Conservation (phyloP, 805 yeast species). For the Candida oleophila region DNA sequence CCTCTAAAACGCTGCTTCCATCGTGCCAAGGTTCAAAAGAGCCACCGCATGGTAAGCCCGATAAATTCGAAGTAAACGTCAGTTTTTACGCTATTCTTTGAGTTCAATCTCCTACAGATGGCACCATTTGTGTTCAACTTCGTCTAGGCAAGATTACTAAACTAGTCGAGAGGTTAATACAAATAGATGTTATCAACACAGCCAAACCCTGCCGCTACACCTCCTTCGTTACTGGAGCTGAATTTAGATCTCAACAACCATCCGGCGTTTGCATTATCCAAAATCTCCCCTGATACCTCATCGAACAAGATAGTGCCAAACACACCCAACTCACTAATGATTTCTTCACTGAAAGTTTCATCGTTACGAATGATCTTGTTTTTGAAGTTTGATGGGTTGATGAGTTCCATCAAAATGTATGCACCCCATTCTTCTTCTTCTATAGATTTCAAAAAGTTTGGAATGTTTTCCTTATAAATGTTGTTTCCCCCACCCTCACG, state of each 20-base stretch:
- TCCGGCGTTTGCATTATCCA: slow-evolving; percentile 71
- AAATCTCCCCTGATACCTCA: slow-evolving; percentile 53
- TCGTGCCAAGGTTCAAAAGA: too few relatives aligned
- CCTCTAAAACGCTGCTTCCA: too few relatives aligned
- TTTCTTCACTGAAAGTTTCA: slow-evolving; percentile 62
- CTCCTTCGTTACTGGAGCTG: slow-evolving; percentile 90
- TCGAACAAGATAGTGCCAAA: slow-evolving; percentile 84
- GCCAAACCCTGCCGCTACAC: slow-evolving; percentile 99
- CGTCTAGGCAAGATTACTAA: too few relatives aligned
- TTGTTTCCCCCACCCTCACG: slow-evolving; percentile 99
- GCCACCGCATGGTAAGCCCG: too few relatives aligned
- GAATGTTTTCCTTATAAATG: slow-evolving; percentile 83
- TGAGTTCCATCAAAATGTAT: slow-evolving; percentile 91
- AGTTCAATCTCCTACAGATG: too few relatives aligned
- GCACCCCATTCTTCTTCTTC: slow-evolving; percentile 81
- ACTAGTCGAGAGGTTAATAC: too few relatives aligned
- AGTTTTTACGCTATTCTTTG: too few relatives aligned
- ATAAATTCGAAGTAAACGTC: too few relatives aligned
- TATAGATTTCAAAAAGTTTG: slow-evolving; percentile 58
- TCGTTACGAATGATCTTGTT: slow-evolving; percentile 74
- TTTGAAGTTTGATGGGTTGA: slow-evolving; percentile 66
- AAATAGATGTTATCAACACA: slow-evolving; percentile 85
- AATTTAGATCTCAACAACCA: slow-evolving; percentile 88
- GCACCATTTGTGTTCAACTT: too few relatives aligned
- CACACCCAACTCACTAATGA: slow-evolving; percentile 87